A percentile compares a stretch with the other conserved stretches of the same genome.
Conservation (phyloP, 306 rosid species). For the Delonix regia region DNA sequence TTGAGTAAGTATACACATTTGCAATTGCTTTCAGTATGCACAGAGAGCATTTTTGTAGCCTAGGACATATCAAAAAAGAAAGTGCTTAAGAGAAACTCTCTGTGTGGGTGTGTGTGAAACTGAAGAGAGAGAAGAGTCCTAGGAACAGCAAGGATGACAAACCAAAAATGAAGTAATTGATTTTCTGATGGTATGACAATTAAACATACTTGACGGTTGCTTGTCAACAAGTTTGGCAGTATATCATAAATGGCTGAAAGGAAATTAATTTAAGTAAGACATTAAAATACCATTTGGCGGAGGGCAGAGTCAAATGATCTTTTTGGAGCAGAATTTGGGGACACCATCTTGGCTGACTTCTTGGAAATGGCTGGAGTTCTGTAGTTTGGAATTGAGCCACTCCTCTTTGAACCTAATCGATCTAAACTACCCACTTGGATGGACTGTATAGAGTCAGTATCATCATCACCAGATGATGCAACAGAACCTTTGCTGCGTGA, state of each 20-base stretch:
- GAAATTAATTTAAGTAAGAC: not conserved
- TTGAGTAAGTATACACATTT: constrained; percentile 1
- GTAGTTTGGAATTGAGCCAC: constrained; percentile 52
- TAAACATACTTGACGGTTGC: constrained; percentile 5
- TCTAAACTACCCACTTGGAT: constrained; percentile 66
- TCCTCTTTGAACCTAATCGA: constrained; percentile 53
- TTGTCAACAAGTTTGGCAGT: constrained; percentile 18
- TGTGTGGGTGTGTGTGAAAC: too few relatives aligned
- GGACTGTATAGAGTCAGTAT: constrained; percentile 70
- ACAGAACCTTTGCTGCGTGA: constrained; percentile 76
- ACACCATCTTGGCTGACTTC: constrained; percentile 53
- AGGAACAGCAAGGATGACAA: not conserved
- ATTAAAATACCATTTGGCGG: constrained; percentile 70
- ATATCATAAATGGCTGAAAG: not conserved
- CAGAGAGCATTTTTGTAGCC: not conserved
- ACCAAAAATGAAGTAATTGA: not conserved
- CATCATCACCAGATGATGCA: constrained; percentile 79
- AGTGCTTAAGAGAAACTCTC: not conserved
- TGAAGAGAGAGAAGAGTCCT: not conserved
- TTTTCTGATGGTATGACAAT: constrained; percentile 4
- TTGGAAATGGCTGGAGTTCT: constrained; percentile 60
- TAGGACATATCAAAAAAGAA: not conserved
- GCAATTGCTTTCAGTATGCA: constrained; percentile 1
- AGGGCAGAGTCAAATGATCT: constrained; percentile 76
- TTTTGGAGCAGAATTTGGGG: constrained; percentile 76